A percentile compares a stretch with the other conserved stretches of the same genome.
phyloP scores from a whole-genome alignment of 164 flowering plant genomes.

The Nymphaea colorata region DNA sequence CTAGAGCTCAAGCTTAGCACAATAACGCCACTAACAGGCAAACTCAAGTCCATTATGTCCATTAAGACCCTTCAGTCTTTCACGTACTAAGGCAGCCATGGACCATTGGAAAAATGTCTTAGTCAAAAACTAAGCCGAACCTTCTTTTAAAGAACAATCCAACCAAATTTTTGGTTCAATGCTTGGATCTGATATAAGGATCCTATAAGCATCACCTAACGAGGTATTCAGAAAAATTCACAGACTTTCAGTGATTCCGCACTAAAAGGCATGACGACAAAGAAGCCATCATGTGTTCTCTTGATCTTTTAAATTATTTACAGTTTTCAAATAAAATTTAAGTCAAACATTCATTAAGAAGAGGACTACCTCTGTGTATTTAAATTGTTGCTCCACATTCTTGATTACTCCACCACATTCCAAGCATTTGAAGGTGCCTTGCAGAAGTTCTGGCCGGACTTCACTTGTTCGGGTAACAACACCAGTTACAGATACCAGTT shows the following conservation, averaged over 20 bases:
- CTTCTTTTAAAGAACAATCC: too few relatives aligned
- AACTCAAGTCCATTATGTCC: too few relatives aligned
- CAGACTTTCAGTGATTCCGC: not conserved
- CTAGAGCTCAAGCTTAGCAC: too few relatives aligned
- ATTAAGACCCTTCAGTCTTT: too few relatives aligned
- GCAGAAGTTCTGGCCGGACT: constrained; percentile 95
- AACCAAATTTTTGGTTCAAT: too few relatives aligned
- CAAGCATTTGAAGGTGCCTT: constrained; percentile 87
- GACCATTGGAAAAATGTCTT: too few relatives aligned
- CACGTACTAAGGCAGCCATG: too few relatives aligned
- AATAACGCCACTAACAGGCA: too few relatives aligned
- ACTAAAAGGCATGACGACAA: not conserved
- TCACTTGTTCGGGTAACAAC: constrained; percentile 97
- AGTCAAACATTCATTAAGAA: not conserved
- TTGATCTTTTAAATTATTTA: not conserved
- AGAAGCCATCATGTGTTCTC: not conserved
- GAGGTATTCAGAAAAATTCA: too few relatives aligned
- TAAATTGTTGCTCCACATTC: constrained; percentile 93
- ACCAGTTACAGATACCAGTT: constrained; percentile 74
- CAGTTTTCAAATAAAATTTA: not conserved
- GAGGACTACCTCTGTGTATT: constrained; percentile 72
- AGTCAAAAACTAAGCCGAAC: too few relatives aligned
- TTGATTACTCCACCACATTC: constrained; percentile 70
- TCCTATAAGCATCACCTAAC: too few relatives aligned
- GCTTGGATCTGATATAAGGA: too few relatives aligned